A percentile compares a stretch with the other conserved stretches of the same genome.
Evolutionary conservation across 768 basidiomycete genomes (phyloP).

Genomic region (Tylopilus cervinicoccineus): DNA sequence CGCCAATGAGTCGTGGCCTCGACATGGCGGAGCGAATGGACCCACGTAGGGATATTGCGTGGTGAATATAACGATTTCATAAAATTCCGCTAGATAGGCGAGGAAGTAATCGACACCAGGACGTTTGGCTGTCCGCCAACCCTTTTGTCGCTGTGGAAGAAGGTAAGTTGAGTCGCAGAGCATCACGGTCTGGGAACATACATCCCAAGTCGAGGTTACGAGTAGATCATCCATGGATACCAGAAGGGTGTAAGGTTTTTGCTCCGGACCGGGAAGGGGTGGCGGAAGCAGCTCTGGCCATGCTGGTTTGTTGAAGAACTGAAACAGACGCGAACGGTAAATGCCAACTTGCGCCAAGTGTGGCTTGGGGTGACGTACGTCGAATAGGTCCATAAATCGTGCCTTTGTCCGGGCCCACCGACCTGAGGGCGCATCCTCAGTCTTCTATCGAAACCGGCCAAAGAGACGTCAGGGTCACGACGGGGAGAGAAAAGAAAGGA

Average conservation of each 20-base stretch:
- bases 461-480: neutral
- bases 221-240: conserved; percentile 91
- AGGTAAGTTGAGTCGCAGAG: neutral
- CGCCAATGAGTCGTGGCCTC: conserved; percentile 1
- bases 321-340: neutral
- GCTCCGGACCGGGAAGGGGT: conserved; percentile 73
- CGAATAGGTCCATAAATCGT: conserved; percentile 63
- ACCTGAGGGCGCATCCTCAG: conserved; percentile 55
- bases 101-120: conserved; percentile 99
- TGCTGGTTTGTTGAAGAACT: conserved; percentile 92
- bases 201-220: conserved; percentile 93
- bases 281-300: conserved; percentile 92
- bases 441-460: conserved; percentile 37
- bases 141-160: conserved; percentile 70
- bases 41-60: conserved; percentile 84
- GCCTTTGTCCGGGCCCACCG: conserved; percentile 62
- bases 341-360: neutral
- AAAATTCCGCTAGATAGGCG: conserved; percentile 95
- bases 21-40: conserved; percentile 11
- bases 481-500: conserved; percentile 4
- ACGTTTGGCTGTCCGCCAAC: conserved; percentile 94
- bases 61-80: conserved; percentile 96
- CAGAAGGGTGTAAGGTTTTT: conserved; percentile 89
- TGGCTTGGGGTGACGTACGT: conserved; percentile 42
- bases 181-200: conserved; percentile 40